phyloP scores from a whole-genome alignment of 192 early-diverging fungal species.

The Dispira parvispora region DNA sequence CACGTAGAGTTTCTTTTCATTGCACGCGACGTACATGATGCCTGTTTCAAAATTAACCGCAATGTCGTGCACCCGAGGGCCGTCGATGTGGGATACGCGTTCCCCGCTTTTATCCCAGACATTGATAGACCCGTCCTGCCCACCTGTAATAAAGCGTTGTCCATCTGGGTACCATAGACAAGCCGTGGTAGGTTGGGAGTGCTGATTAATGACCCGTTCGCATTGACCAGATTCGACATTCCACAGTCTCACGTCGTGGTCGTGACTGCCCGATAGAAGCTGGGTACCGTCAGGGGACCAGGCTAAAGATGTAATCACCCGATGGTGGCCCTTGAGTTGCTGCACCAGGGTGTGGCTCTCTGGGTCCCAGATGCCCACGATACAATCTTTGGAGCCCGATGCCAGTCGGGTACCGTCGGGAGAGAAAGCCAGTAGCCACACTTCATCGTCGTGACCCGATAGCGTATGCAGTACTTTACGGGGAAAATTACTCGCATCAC shows the following conservation, averaged over 20 bases:
- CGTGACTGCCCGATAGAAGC: conserved; percentile 66
- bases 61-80: conserved; percentile 29
- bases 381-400: conserved; percentile 83
- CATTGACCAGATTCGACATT: conserved; percentile 48
- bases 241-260: conserved; percentile 71
- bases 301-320: conserved; percentile 63
- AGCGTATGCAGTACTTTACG: conserved; percentile 13
- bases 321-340: conserved; percentile 39
- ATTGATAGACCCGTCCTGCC: conserved; percentile 56
- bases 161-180: conserved; percentile 83
- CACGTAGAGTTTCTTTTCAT: conserved; percentile 20
- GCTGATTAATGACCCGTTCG: conserved; percentile 38
- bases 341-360: conserved; percentile 12
- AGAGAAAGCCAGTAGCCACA: conserved; percentile 92
- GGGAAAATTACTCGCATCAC: conserved; percentile 20
- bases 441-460: conserved; percentile 70
- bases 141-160: conserved; percentile 68
- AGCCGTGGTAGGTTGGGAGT: conserved; percentile 61
- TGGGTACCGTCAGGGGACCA: conserved; percentile 79
- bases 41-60: conserved; percentile 18
- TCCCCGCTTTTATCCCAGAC: conserved; percentile 40
- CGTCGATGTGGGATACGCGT: conserved; percentile 20
- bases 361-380: conserved; percentile 76
- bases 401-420: conserved; percentile 74
- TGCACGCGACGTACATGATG: conserved; percentile 25